Evolutionary conservation across 2,329 filamentous ascomycete genomes (phyloP).

Genomic region (Exophiala xenobiotica): DNA sequence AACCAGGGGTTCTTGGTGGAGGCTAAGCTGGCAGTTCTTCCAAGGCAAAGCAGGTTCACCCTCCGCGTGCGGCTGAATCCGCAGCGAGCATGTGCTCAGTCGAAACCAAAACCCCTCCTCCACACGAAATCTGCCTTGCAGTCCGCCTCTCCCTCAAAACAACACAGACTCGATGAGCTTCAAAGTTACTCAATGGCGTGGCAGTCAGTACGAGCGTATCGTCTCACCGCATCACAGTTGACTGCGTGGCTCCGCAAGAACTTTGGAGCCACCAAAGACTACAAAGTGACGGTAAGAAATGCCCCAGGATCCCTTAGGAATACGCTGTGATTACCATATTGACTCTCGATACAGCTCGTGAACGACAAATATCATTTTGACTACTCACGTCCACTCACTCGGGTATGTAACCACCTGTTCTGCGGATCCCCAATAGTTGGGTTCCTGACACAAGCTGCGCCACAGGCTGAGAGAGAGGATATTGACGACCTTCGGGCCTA

Average conservation of each 20-base stretch:
- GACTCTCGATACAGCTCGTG: not conserved
- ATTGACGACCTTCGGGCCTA: not conserved
- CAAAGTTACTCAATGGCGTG: not conserved
- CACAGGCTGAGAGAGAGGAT: not conserved
- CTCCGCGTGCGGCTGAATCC: not conserved
- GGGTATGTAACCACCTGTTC: not conserved
- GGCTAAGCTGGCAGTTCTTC: not conserved
- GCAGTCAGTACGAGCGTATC: not conserved
- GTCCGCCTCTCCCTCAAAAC: not conserved
- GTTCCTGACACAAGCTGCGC: not conserved
- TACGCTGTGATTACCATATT: not conserved
- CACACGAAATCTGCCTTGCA: not conserved
- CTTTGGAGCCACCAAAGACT: not conserved
- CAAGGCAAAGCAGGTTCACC: not conserved
- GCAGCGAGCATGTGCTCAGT: not conserved
- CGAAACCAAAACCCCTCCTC: not conserved
- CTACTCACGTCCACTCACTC: not conserved
- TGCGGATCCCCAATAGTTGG: not conserved
- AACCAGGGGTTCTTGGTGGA: not conserved
- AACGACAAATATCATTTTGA: not conserved
- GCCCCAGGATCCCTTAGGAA: not conserved
- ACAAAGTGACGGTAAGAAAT: not conserved
- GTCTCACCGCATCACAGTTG: not conserved
- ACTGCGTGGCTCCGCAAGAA: not conserved
- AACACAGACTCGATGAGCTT: not conserved